Base-by-base conservation (phyloP, 2,329 filamentous ascomycete species). In the Aphanoascus verrucosus region DNA sequence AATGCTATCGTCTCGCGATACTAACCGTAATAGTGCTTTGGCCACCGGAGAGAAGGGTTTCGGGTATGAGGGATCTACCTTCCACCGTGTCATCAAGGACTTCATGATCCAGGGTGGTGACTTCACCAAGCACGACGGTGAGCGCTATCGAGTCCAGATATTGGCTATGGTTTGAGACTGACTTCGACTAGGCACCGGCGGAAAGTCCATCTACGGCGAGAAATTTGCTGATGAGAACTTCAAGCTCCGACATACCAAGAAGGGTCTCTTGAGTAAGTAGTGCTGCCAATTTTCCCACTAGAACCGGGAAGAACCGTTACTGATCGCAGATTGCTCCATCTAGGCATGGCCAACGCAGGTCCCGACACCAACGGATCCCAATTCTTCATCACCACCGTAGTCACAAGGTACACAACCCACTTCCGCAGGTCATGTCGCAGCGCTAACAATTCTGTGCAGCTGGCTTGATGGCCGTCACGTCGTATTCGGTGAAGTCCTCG, bases 71-170 rank as follows among this genome's bases (percentile, higher is more conserved):
- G 79, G 79, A 49, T 83, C 80, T 40, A 74, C 72, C 57, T 85
- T 85, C 76, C 82, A 85, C 74, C 80, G 82, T 64, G 80, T 85
- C 59, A 85, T 85, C 72, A 81, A 82, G 70, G 67, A 79, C 57
- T 85, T 85, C 71, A 84, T 85, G 81, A 82, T 85, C 59, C 81
- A 84, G 69, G 82, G 81, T 63, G 82, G 81, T 67, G 81, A 84
- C 66, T 84, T 84, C 69, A 84, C 81, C 59, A 75, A 73, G 28
- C 77, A 77, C 44, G 81, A 85, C 62, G 80, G 71, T 73, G 57
- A 57, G 64, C 60, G n/a, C 12, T 14, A 11, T 19, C 34, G 23
- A 20, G 3, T 9, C 15, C 34, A 11, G 23, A 32, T 7, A 28
- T 32, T 35, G 1, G 48, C 20, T 37, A 32, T 12, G n/a, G 17